Evolutionary conservation across 352 stramenopile genomes (phyloP), one percentile per base, ranked within the genome.

Genomic region (Phytophthora ramorum): DNA sequence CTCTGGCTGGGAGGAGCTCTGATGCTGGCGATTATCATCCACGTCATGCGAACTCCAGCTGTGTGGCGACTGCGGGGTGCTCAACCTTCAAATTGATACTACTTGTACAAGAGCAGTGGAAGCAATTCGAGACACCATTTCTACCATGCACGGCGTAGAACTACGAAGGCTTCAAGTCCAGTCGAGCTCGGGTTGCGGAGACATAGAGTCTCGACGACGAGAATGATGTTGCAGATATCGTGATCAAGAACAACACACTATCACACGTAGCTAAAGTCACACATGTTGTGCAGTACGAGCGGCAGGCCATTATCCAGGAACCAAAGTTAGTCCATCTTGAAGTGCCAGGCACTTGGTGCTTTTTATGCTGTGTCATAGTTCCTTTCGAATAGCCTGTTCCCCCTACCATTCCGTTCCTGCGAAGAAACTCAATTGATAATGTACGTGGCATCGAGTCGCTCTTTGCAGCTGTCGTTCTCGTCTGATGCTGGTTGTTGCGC

Each of bases 1-100:
- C 19, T 66, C 30, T 65, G 37, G 52, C 24, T 69, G 7, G 52
- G 37, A 5, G 47, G 30, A 13, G 53, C 47, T 26, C 26, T 73
- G 19, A 69, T 62, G 52, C 41, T 69, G 32, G 65, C 47, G 35
- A 67, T 73, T 28, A 69, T 73, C 43, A 49, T 73, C 41, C 59
- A 68, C 8, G 35, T 58, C 7, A 49, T 73, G 24, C 46, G 26
- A n/a, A 54, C 24, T 53, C 44, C 43, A 7, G 50, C 26, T 9
- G 30, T 30, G 38, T 63, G 51, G 51, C 35, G 57, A 41, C 44
- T 72, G 30, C 57, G 63, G 1, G 22, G 19, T 14, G 50, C 22
- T 26, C 37, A 50, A 43, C 57, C 57, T 10, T 58, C 57, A 1
- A 32, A 35, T 22, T 66, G 41, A 67, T 14, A 19, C 24, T 13